Conservation (phyloP, 495 filamentous ascomycete species). For the Mycothermus thermophilus region DNA sequence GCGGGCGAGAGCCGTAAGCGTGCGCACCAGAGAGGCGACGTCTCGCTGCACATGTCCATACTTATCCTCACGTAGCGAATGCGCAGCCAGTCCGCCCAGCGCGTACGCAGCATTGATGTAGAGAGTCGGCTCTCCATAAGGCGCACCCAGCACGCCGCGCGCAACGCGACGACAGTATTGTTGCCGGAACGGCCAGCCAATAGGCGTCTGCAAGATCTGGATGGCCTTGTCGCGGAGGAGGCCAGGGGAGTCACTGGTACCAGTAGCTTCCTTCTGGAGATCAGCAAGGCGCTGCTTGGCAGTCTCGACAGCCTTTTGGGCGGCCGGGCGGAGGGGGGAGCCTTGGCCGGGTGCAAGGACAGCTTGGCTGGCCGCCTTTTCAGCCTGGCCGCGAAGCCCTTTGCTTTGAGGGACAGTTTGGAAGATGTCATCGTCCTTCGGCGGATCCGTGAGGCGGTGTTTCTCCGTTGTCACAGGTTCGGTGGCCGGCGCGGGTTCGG, state of each 20-base stretch:
- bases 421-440: slow-evolving; percentile 49
- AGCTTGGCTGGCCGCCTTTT: slow-evolving; percentile 38
- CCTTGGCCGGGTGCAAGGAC: slow-evolving; percentile 48
- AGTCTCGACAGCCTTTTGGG: slow-evolving; percentile 21
- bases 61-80: slow-evolving; percentile 67
- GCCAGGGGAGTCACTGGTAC: slow-evolving; percentile 26
- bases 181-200: slow-evolving; percentile 60
- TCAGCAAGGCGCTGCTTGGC: slow-evolving; percentile 24
- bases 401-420: slow-evolving; percentile 32
- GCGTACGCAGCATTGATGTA: slow-evolving; percentile 60
- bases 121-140: slow-evolving; percentile 47
- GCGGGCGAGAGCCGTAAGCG: slow-evolving; percentile 50
- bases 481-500: slow-evolving; percentile 21
- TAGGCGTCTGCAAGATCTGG: slow-evolving; percentile 34
- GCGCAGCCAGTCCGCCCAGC: slow-evolving; percentile 52
- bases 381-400: slow-evolving; percentile 36
- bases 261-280: slow-evolving; percentile 29
- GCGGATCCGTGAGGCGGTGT: slow-evolving; percentile 26
- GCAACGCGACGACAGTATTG: slow-evolving; percentile 48
- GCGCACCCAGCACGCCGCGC: slow-evolving; percentile 52
- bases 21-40: slow-evolving; percentile 55
- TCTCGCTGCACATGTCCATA: slow-evolving; percentile 75
- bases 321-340: slow-evolving; percentile 24
- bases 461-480: slow-evolving; percentile 16
- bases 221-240: slow-evolving; percentile 16